These are phyloP conservation scores for Quercus gilva DNA, from an alignment of 306 rosid genomes.

Conservation along the genomic window DNA sequence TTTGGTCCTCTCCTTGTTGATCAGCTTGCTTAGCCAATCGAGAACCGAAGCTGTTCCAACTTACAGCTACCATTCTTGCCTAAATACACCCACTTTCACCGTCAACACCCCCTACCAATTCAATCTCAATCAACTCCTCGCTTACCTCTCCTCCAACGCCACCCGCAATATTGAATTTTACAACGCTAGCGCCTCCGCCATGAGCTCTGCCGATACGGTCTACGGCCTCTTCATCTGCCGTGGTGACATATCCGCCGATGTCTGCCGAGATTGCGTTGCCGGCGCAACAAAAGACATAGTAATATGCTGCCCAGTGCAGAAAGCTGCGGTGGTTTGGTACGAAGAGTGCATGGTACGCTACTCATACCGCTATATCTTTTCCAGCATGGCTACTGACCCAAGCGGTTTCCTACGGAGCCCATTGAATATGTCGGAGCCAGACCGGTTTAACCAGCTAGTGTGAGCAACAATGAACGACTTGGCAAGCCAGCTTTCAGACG, in stretches of 20 bases:
- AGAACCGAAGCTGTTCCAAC: not conserved
- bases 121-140: not conserved
- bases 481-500: not conserved
- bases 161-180: slow-evolving; percentile 25
- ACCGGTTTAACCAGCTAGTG: not conserved
- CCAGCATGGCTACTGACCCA: not conserved
- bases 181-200: slow-evolving; percentile 24
- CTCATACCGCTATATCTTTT: slow-evolving; percentile 29
- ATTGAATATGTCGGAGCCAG: not conserved
- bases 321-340: slow-evolving; percentile 47
- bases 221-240: slow-evolving; percentile 52
- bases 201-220: not conserved
- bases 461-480: slow-evolving; percentile 8
- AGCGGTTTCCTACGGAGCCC: not conserved
- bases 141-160: slow-evolving; percentile 22
- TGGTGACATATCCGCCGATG: slow-evolving; percentile 26
- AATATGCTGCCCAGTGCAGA: slow-evolving; percentile 19
- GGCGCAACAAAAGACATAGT: slow-evolving; percentile 23
- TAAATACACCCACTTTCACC: no score
- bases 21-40: not conserved
- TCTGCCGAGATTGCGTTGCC: slow-evolving; percentile 44
- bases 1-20: not conserved
- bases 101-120: no score
- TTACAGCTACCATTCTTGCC: no score
- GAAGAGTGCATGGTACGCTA: slow-evolving; percentile 45